Percentiles rank a stretch among this genome's conserved stretches.
Conservation (phyloP, 73 alveolate species). For the Stentor roeselii region DNA sequence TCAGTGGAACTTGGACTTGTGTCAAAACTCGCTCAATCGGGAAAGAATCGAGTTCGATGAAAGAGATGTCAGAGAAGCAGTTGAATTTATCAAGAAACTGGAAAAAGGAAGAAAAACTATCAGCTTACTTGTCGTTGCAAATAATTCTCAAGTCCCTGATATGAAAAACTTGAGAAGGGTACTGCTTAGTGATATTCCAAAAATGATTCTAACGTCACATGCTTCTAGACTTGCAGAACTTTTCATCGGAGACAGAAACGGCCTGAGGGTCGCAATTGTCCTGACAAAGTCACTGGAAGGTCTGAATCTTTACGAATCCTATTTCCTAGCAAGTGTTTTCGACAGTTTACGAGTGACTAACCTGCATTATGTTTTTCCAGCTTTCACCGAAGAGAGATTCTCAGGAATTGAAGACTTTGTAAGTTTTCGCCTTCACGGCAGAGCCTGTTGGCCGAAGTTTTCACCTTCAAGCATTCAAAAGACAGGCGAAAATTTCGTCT, state of each 20-base stretch:
- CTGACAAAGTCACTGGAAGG: not conserved
- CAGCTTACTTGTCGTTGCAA: not conserved
- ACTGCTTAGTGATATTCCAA: not conserved
- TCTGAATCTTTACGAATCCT: not conserved
- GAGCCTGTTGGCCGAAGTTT: not conserved
- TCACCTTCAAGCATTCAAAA: not conserved
- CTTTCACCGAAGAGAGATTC: not conserved
- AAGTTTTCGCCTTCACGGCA: conserved; percentile 6
- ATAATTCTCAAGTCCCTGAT: conserved; percentile 21
- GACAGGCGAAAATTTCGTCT: not conserved
- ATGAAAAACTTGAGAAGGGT: conserved; percentile 22
- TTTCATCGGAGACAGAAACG: conserved; percentile 11
- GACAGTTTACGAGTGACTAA: not conserved
- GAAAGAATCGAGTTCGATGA: not conserved
- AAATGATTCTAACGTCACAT: not conserved
- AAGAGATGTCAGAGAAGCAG: not conserved
- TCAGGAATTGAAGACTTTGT: not conserved
- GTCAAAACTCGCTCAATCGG: not conserved
- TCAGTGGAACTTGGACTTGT: not conserved
- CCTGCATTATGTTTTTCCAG: conserved; percentile 16
- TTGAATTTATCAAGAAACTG: conserved; percentile 23
- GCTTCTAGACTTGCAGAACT: conserved; percentile 28
- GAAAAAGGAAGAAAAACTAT: conserved; percentile 33
- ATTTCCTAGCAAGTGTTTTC: not conserved
- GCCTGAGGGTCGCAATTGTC: not conserved